Evolutionary conservation across 768 basidiomycete species (phyloP), one percentile per base, ranked within the genome.

Genomic region (Lactarius tabidus): DNA sequence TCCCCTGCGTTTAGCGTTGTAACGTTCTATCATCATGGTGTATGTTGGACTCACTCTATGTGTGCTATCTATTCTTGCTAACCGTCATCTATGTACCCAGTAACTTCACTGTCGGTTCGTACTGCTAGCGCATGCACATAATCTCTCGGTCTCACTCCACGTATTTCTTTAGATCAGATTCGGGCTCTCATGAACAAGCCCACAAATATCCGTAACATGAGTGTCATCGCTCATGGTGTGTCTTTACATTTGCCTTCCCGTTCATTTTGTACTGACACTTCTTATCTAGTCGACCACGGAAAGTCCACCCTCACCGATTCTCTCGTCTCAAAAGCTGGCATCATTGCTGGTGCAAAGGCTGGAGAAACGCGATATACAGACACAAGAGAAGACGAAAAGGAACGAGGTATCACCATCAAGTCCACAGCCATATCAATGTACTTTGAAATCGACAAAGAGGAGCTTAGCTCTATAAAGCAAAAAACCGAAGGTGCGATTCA

Each of bases 381-480:
- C 78, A 98, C 97, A 65, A 85, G 96, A 81, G 86, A 90, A 12
- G 97, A 99, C 75, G 97, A 99, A 83, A 98, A 96, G 76, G 96
- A 98, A 77, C 95, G 96, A 79, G 97, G 97, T 82, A 98, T 99
- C 74, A 98, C 97, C 60, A 98, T 99, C 81, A 99, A 99, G 81
- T 98, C 95, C 53, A 98, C 96, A 36, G 97, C 95, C 73, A 97
- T 99, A 77, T 97, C 96, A 65, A 98, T 98, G 96, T 98, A 98
- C 81, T 99, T 99, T 77, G 88, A 94, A 81, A 85, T 99, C 74
- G 78, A 83, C 75, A 93, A 96, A 83, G 95, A 96, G 14, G 93
- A 98, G 65, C 74, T 97, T 35, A 70, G 77, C 12, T 81, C 87
- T 62, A 90, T 99, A 78, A 89, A 91, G 77, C 96, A 99, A 82